Conservation (phyloP, 306 rosid genomes). For the Boehmeria nivea region DNA sequence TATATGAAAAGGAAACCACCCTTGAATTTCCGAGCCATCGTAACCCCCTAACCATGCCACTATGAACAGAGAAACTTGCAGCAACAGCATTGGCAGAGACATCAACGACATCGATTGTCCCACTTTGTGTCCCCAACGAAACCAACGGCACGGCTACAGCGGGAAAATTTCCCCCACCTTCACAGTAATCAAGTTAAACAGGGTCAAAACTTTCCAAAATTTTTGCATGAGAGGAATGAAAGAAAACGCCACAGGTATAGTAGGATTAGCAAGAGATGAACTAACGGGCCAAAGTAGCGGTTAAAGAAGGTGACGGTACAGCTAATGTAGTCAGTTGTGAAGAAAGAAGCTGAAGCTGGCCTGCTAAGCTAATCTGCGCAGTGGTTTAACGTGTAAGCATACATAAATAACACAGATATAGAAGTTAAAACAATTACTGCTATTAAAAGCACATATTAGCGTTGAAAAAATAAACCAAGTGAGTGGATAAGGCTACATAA, state of each 20-base stretch:
- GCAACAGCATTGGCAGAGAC: slow-evolving; percentile 91
- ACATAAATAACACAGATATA: slow-evolving; percentile 2
- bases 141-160: slow-evolving; percentile 96
- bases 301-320: slow-evolving; percentile 90
- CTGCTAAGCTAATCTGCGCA: slow-evolving; percentile 83
- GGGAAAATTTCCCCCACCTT: slow-evolving; percentile 95
- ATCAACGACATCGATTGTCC: slow-evolving; percentile 80
- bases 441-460: not conserved
- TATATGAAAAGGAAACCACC: slow-evolving; percentile 91
- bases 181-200: slow-evolving; percentile 25
- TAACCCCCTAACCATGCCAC: slow-evolving; percentile 73
- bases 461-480: not conserved
- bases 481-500: too few relatives aligned
- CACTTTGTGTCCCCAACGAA: slow-evolving; percentile 93
- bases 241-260: slow-evolving; percentile 28
- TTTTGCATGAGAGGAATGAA: not conserved
- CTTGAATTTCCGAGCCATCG: slow-evolving; percentile 99
- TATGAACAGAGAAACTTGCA: slow-evolving; percentile 79
- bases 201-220: slow-evolving; percentile 12
- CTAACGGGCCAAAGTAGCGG: slow-evolving; percentile 96
- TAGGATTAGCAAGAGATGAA: slow-evolving; percentile 28
- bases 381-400: slow-evolving; percentile 17
- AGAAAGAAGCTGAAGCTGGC: slow-evolving; percentile 98
- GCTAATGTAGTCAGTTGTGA: slow-evolving; percentile 87
- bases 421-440: not conserved